Conservation (phyloP, 177 flowering plant species). For the Vitis hybrid region DNA sequence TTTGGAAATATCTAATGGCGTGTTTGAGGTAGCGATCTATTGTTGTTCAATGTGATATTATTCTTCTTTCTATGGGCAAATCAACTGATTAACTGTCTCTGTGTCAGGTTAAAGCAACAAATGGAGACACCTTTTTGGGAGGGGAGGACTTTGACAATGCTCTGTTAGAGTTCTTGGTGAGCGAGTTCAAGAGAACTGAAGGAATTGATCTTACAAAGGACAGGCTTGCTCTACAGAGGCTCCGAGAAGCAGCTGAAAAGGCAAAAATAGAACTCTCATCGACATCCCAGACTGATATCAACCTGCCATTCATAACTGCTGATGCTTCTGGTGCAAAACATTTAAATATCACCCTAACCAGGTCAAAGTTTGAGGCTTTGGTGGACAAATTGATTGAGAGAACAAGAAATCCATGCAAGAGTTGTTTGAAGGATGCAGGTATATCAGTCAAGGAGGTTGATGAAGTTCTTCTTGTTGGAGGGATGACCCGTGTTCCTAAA, state of each 20-base stretch:
- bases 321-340: conserved; percentile 79
- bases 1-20: conserved; percentile 65
- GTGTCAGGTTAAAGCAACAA: conserved; percentile 74
- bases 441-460: conserved; percentile 55
- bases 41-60: not conserved
- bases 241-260: conserved; percentile 76
- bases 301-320: conserved; percentile 71
- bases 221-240: conserved; percentile 67
- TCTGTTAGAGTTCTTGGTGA: conserved; percentile 56
- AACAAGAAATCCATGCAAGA: conserved; percentile 57
- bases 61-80: not conserved
- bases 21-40: conserved; percentile 51
- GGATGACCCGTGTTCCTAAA: conserved; percentile 81
- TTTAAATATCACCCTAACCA: conserved; percentile 60
- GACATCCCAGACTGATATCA: conserved; percentile 69
- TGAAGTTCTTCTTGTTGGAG: conserved; percentile 80
- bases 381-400: conserved; percentile 63
- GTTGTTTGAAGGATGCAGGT: conserved; percentile 77
- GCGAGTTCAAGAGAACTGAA: conserved; percentile 61
- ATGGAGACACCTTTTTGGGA: conserved; percentile 79
- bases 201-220: conserved; percentile 65
- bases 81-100: not conserved
- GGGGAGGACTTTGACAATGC: conserved; percentile 83
- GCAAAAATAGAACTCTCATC: conserved; percentile 83
- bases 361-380: conserved; percentile 66